Evolutionary conservation across 108 stramenopile species (phyloP), one percentile per base, ranked within the genome.

Genomic region (Discostella stelligeroides): DNA sequence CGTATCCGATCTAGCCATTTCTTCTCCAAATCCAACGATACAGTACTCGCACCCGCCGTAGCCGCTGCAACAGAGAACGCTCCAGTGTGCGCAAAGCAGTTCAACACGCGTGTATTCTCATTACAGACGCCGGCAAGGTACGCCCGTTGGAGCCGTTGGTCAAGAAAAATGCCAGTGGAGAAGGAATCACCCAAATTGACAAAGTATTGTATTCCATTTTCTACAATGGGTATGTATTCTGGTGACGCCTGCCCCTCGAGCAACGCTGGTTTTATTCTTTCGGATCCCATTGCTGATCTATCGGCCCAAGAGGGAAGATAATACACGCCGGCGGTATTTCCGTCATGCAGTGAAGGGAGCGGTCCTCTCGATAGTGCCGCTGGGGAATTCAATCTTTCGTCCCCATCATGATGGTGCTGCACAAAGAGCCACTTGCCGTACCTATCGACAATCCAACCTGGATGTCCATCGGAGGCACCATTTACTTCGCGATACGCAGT

Each of bases 91-190:
- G 92, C 88, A 73, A 94, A 94, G 49, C 89, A 89, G 63, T 94
- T 94, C 65, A 94, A 78, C 6, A 94, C 87, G 40, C 85, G 76
- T 1, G 92, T 94, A 18, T 85, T 70, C 17, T 74, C 57, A 17
- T 79, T 76, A 60, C 89, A 90, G 47, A 89, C 70, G 7, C 76
- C 68, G 3, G 87, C 69, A 51, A 94, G 74, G 85, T 88, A 94
- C 24, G 82, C 84, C 29, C 92, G 78, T 42, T 91, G 86, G 14
- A 84, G 80, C 21, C 90, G 73, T 57, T 91, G 90, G 53, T 94
- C 92, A n/a, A 94, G 74, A 48, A 91, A 94, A 34, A 94, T 88
- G 39, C 92, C 92, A 14, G 92, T 91, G 21, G 92, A 94, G 43
- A 91, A 76, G 51, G 88, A 87, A 48, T 78, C 81, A 29, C 90